phyloP scores from a whole-genome alignment of 2,329 filamentous ascomycete genomes.

The Clonostachys sp. region DNA sequence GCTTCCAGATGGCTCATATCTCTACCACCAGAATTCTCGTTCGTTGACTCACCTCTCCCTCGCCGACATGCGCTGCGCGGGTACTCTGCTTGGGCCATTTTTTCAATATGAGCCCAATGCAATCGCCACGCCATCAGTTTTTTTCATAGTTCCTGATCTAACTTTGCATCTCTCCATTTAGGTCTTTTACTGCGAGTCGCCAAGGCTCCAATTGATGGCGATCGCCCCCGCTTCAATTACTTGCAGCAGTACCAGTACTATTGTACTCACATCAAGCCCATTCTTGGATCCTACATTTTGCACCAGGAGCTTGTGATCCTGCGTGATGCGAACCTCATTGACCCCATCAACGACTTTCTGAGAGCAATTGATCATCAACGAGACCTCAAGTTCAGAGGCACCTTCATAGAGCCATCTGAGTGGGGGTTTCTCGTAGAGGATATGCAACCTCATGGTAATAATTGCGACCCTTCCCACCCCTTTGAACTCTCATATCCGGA shows the following conservation, averaged over 20 bases:
- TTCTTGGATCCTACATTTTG: constrained; percentile 25
- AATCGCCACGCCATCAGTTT: not conserved
- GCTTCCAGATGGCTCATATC: constrained; percentile 19
- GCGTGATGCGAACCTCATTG: constrained; percentile 25
- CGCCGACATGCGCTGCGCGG: not conserved
- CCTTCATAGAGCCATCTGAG: constrained; percentile 46
- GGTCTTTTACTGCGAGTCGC: constrained; percentile 30
- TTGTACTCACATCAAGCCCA: constrained; percentile 22
- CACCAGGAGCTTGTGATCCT: constrained; percentile 30
- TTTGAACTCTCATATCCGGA: constrained; percentile 1
- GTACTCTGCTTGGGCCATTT: no score
- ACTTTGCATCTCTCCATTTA: constrained; percentile 6
- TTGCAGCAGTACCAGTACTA: constrained; percentile 29
- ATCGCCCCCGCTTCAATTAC: constrained; percentile 27
- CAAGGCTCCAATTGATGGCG: constrained; percentile 23
- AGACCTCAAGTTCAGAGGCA: constrained; percentile 41
- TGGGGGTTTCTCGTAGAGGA: constrained; percentile 70
- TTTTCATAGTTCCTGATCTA: not conserved
- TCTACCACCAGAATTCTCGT: constrained; percentile 8
- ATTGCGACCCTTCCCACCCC: constrained; percentile 1
- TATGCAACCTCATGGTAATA: constrained; percentile 44
- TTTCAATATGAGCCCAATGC: no score
- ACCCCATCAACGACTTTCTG: constrained; percentile 49
- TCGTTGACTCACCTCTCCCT: constrained; percentile 5
- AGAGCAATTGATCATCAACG: constrained; percentile 38